phyloP scores from a whole-genome alignment of 306 rosid genomes.

The Geum urbanum region DNA sequence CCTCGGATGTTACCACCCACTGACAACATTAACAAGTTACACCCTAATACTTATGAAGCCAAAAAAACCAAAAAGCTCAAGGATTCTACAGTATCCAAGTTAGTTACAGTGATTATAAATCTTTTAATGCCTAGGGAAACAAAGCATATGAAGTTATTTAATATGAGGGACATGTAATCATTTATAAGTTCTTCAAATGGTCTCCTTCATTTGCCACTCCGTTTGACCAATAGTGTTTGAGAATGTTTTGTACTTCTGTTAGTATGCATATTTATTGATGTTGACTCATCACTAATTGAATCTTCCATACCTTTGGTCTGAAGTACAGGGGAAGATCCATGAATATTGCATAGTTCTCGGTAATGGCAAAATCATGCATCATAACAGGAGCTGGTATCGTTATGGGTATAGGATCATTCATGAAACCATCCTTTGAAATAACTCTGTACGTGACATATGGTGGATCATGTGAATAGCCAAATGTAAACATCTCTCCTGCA shows the following conservation, averaged over 20 bases:
- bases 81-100: neutral
- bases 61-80: neutral
- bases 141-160: neutral
- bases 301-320: constrained; percentile 70
- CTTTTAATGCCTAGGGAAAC: neutral
- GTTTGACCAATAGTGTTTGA: neutral
- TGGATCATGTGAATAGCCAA: constrained; percentile 78
- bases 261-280: neutral
- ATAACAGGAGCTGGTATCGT: constrained; percentile 79
- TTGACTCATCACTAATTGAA: constrained; percentile 4
- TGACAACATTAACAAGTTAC: neutral
- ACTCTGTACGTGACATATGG: constrained; percentile 94
- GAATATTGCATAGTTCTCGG: constrained; percentile 79
- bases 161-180: neutral
- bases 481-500: constrained; percentile 97
- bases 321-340: constrained; percentile 88
- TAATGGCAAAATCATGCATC: constrained; percentile 97
- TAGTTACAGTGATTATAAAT: neutral
- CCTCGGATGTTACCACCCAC: neutral
- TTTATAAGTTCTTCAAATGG: neutral
- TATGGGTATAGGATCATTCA: constrained; percentile 93
- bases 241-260: neutral
- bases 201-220: neutral
- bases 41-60: neutral
- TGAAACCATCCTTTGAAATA: constrained; percentile 77